A percentile compares a stretch with the other conserved stretches of the same genome.
phyloP scores from a whole-genome alignment of 768 basidiomycete genomes.

The Calocybe gangraenosa region DNA sequence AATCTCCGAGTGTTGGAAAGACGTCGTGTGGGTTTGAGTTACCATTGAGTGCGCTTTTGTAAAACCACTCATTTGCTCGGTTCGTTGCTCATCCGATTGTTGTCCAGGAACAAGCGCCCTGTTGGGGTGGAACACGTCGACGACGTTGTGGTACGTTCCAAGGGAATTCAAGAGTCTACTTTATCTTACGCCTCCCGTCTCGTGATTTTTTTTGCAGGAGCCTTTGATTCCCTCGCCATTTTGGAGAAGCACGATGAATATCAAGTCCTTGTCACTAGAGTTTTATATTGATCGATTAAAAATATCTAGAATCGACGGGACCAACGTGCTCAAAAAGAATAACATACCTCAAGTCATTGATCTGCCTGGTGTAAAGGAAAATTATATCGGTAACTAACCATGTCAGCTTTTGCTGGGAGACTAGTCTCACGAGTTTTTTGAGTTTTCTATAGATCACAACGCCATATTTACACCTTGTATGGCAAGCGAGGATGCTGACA shows the following conservation, averaged over 20 bases:
- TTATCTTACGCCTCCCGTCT: constrained; percentile 36
- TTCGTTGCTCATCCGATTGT: constrained; percentile 20
- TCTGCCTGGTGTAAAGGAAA: constrained; percentile 74
- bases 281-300: not conserved
- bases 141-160: constrained; percentile 25
- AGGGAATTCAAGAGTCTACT: constrained; percentile 15
- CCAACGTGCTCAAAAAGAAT: constrained; percentile 38
- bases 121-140: constrained; percentile 51
- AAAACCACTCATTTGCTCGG: not conserved
- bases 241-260: constrained; percentile 39
- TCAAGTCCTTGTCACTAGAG: not conserved
- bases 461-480: constrained; percentile 33
- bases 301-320: constrained; percentile 63
- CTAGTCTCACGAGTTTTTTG: not conserved
- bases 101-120: constrained; percentile 32
- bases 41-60: constrained; percentile 38
- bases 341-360: constrained; percentile 51
- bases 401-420: not conserved
- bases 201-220: constrained; percentile 47
- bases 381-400: constrained; percentile 44
- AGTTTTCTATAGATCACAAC: constrained; percentile 38
- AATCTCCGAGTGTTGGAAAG: constrained; percentile 39
- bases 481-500: constrained; percentile 42
- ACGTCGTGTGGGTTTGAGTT: constrained; percentile 40
- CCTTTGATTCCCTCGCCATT: constrained; percentile 54